These are phyloP conservation scores for Pythium biforme DNA, from an alignment of 352 stramenopile genomes.

Conservation along the genomic window DNA sequence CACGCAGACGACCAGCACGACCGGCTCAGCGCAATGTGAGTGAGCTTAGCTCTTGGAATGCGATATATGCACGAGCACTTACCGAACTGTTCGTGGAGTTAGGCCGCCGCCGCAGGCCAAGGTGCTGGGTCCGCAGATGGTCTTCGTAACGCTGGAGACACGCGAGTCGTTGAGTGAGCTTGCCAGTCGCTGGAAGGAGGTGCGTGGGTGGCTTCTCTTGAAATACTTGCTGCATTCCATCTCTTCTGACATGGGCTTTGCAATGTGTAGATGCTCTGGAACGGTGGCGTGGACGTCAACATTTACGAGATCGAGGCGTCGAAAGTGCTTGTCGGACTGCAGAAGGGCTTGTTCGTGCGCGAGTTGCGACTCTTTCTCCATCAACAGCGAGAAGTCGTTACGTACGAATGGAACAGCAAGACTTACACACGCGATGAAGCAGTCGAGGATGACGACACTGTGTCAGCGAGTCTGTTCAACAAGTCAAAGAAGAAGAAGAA, in stretches of 20 bases:
- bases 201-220: constrained; percentile 11
- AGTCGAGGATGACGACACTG: neutral
- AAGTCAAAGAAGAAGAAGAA: constrained; percentile 13
- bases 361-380: constrained; percentile 55
- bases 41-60: neutral
- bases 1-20: constrained; percentile 55
- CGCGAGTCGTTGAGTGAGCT: constrained; percentile 39
- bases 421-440: constrained; percentile 26
- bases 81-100: neutral
- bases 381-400: constrained; percentile 46
- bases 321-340: constrained; percentile 61
- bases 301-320: constrained; percentile 63
- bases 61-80: neutral
- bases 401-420: constrained; percentile 68
- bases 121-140: constrained; percentile 66
- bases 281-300: constrained; percentile 61
- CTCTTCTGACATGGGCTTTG: constrained; percentile 2
- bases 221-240: neutral
- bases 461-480: neutral
- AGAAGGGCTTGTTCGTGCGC: constrained; percentile 50
- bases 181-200: constrained; percentile 76
- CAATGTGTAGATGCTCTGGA: constrained; percentile 64
- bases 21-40: constrained; percentile 40
- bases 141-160: constrained; percentile 65
- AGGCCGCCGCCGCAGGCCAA: constrained; percentile 48